phyloP scores from a whole-genome alignment of 495 filamentous ascomycete species.

The Xylaria palmicola region DNA sequence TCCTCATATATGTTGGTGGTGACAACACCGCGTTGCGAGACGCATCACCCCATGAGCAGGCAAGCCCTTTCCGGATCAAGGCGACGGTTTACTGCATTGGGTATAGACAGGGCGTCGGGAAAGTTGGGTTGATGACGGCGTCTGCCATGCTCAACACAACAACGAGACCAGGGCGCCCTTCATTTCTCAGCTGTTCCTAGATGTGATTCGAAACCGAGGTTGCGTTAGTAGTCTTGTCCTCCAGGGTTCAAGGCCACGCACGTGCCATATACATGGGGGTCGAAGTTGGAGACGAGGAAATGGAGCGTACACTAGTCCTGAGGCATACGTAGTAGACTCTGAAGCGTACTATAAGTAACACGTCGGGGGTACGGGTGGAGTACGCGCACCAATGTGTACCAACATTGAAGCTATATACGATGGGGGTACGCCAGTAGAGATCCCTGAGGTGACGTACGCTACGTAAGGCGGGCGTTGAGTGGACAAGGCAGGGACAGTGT shows the following conservation, averaged over 20 bases:
- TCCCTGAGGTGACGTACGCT: too few species aligned
- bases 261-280: constrained; percentile 2
- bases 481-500: neutral
- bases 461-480: too few species aligned
- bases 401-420: neutral
- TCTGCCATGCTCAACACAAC: neutral
- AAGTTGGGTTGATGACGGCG: neutral
- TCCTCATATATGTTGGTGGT: neutral
- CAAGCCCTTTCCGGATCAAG: neutral
- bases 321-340: neutral
- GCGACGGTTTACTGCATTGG: constrained; percentile 9
- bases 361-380: neutral
- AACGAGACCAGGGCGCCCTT: neutral
- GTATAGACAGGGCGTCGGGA: neutral
- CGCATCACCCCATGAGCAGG: neutral
- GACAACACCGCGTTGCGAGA: neutral
- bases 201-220: constrained; percentile 3
- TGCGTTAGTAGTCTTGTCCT: constrained; percentile 1
- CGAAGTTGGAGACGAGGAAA: constrained; percentile 4
- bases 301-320: neutral
- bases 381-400: neutral
- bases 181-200: neutral
- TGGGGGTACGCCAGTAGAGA: too few species aligned
- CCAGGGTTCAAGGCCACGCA: neutral
- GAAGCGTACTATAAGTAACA: neutral